phyloP scores from a whole-genome alignment of 176 grass and related monocot genomes.

The Zea mays region Zm-B73-REFERENCE-NAM-5.0 NC_050102.1:166626501-166627000 shows the following conservation, averaged over 20 bases:
- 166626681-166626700: conserved; percentile 45
- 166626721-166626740: conserved; percentile 69
- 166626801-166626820: conserved; percentile 38
- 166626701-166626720: conserved; percentile 52
- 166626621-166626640: conserved; percentile 84
- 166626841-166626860: conserved; percentile 51
- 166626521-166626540: conserved; percentile 81
- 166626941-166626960: conserved; percentile 51
- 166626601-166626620: conserved; percentile 86
- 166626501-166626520: conserved; percentile 46
- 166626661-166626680: conserved; percentile 60
- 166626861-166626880: conserved; percentile 58
- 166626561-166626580: conserved; percentile 54
- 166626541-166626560: conserved; percentile 65
- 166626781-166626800: conserved; percentile 45
- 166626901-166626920: conserved; percentile 44
- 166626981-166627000: conserved; percentile 56
- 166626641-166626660: conserved; percentile 78
- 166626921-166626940: conserved; percentile 19
- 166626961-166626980: conserved; percentile 82
- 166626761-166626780: conserved; percentile 60
- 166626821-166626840: conserved; percentile 41
- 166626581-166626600: conserved; percentile 67
- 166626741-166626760: conserved; percentile 75
- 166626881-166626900: conserved; percentile 71